Base-by-base conservation (phyloP, 139 green algal species). In the Dunaliella primolecta region DNA sequence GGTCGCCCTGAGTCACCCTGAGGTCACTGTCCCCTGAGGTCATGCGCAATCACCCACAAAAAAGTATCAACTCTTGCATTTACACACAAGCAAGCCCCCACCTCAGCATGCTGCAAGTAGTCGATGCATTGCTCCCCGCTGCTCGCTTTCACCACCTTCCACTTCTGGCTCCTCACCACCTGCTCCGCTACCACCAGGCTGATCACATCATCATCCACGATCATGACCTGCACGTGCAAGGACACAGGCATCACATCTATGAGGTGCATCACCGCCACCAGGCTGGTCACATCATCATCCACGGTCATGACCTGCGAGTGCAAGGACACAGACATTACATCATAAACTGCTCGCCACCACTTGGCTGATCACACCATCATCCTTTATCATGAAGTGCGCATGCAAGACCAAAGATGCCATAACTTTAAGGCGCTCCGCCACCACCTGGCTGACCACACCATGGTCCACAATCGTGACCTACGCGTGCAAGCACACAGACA, bases 81-180 rank as follows among this genome's bases (percentile, higher is more conserved):
- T 15, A 64, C 46, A 64, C 46, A 64, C 7, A 64, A 27, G 75
- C 75, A 30, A 30, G 77, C 33, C 2, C 35, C 1, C 77, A 82
- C 77, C 77, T 80, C n/a, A 30, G n/a, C 32, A 2, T 32, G 3
- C 75, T 82, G 30, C 0, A 86, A 77, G 75, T 85, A 75, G 30
- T 85, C 21, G 1, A 82, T 72, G 1, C 75, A 86, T 82, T 92
- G 75, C 1, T 72, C 29, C 1, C 89, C 89, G 64, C 87, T 87
- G 83, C 89, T 90, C 25, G 70, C 81, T 55, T 92, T 90, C 55
- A 90, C 83, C 2, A 92, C 87, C 74, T 87, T 81, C 89, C 89
- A 92, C 3, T 86, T 85, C 80, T 92, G 84, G 36, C 80, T 84
- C 33, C 70, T 64, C 34, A 92, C 80, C 79, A 89, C 81, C 33